Evolutionary conservation across 371 early-diverging fungal genomes (phyloP), one percentile per base, ranked within the genome.

Genomic region (Mucor irregularis): DNA sequence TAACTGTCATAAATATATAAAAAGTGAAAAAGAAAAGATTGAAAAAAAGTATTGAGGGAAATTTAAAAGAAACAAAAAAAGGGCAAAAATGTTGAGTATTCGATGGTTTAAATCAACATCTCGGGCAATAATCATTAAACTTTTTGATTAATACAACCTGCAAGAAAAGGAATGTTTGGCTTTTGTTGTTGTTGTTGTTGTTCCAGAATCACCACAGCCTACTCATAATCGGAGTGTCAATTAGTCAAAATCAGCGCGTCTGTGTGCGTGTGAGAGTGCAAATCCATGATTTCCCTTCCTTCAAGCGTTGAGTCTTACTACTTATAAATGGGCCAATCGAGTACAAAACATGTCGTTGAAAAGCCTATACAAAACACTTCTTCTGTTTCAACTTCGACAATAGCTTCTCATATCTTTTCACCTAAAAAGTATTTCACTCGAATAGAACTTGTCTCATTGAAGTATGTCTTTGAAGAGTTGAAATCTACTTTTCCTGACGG

Each of bases 381-480:
- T 4, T 10, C n/a, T n/a, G n/a, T n/a, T n/a, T n/a, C n/a, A n/a
- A n/a, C n/a, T n/a, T n/a, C n/a, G n/a, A n/a, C n/a, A n/a, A n/a
- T n/a, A n/a, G n/a, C n/a, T n/a, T n/a, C n/a, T n/a, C n/a, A n/a
- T n/a, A n/a, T n/a, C n/a, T n/a, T n/a, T n/a, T n/a, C n/a, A 56
- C 43, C 67, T 49, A 46, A 65, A 10, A 57, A 60, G 45, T 17
- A 67, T 59, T 21, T 64, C 4, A 38, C 59, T 11, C 43, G 42
- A 29, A 24, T 59, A 14, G 77, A 77, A 33, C 57, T 69, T 14
- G 63, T 60, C 22, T 73, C 76, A 7, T 29, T 76, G 8, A 56
- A 64, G 22, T 55, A 57, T 25, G 51, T 61, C 2, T 78, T 76
- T 53, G 58, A 68, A 17, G 63, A 70, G 9, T 30, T 80, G 16